A percentile compares a stretch with the other conserved stretches of the same genome.
These are phyloP conservation scores for Tolypocladium paradoxum DNA, from an alignment of 2,329 filamentous ascomycete species.

Conservation along the genomic window DNA sequence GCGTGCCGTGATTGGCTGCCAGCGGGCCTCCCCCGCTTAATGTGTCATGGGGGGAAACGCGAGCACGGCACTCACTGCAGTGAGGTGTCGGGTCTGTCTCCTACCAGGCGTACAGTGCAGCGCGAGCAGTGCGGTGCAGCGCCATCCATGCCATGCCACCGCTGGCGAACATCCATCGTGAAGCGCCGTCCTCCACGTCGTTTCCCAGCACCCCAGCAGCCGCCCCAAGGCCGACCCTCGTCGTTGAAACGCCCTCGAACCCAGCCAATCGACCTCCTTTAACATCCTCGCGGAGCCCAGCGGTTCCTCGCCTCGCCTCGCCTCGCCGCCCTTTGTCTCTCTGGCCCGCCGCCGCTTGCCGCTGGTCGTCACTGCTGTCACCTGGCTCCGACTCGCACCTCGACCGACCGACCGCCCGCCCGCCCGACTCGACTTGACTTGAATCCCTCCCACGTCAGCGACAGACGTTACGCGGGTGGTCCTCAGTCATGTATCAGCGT, in stretches of 20 bases:
- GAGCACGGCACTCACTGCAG: neutral
- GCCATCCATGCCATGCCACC: conserved; percentile 2
- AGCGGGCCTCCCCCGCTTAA: conserved; percentile 22
- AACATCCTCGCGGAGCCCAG: neutral
- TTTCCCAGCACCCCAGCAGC: neutral
- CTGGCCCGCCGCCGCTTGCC: neutral
- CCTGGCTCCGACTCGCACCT: neutral
- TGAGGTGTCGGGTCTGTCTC: too few species aligned
- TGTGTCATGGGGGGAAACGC: conserved; percentile 24
- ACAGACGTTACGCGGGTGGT: conserved; percentile 16
- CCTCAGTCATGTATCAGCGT: conserved; percentile 35
- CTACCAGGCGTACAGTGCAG: neutral
- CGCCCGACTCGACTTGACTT: neutral
- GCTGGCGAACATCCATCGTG: conserved; percentile 6
- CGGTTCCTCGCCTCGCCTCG: neutral
- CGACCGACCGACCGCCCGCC: neutral
- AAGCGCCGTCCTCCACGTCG: neutral
- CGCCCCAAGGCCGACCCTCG: neutral
- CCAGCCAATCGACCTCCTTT: neutral
- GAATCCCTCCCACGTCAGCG: conserved; percentile 7
- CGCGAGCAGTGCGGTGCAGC: neutral
- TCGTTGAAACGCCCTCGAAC: neutral
- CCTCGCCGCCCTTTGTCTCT: neutral
- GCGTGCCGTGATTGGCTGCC: conserved; percentile 19
- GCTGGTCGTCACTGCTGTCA: neutral